Evolutionary conservation across 2,329 filamentous ascomycete genomes (phyloP).

Genomic region (Phaeosphaeriaceae sp.): DNA sequence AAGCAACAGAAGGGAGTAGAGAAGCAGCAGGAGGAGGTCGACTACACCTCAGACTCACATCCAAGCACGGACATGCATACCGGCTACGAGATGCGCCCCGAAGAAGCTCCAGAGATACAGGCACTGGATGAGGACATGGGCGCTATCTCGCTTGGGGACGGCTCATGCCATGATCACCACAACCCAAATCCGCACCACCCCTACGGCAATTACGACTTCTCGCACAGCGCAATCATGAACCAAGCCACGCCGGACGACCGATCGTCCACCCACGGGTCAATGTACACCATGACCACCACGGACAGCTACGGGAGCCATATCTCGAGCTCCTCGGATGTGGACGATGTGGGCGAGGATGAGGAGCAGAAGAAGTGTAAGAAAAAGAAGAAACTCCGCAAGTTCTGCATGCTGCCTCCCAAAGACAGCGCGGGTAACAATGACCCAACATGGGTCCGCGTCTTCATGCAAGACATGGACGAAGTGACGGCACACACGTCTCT

Average conservation of each 20-base stretch:
- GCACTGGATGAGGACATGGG: conserved; percentile 29
- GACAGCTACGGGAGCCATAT: conserved; percentile 17
- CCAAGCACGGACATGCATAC: conserved; percentile 12
- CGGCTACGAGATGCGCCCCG: conserved; percentile 1
- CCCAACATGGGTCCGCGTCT: conserved; percentile 76
- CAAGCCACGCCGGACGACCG: conserved; percentile 34
- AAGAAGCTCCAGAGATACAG: conserved; percentile 10
- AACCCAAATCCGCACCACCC: conserved; percentile 15
- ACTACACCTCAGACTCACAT: conserved; percentile 26
- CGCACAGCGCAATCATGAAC: conserved; percentile 36
- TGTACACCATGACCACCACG: conserved; percentile 28
- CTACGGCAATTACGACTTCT: conserved; percentile 40
- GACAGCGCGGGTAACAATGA: conserved; percentile 66
- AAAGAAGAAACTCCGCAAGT: conserved; percentile 70
- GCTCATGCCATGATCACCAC: not conserved
- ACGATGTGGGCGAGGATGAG: not conserved
- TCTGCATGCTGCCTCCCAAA: conserved; percentile 75
- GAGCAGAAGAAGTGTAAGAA: conserved; percentile 37
- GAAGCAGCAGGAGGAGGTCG: conserved; percentile 7
- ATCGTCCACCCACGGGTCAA: conserved; percentile 25
- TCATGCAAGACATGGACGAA: conserved; percentile 85
- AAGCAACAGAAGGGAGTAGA: conserved; percentile 1
- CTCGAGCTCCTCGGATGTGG: not conserved
- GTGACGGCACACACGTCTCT: conserved; percentile 84
- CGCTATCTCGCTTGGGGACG: conserved; percentile 25